Conservation (phyloP, 2,329 filamentous ascomycete species). For the Colletotrichum eleusines region DNA sequence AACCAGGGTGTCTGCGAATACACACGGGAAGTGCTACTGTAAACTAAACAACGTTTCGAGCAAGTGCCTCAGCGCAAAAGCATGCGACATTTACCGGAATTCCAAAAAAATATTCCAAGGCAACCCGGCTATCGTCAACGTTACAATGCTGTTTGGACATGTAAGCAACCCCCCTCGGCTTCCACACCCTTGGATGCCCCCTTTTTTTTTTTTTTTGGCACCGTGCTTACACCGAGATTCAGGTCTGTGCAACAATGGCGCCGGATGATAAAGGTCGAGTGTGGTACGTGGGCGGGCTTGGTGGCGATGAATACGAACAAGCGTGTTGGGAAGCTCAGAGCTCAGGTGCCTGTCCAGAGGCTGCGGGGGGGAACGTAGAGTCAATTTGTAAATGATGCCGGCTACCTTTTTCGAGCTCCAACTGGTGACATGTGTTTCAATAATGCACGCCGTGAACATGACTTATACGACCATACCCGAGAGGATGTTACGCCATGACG, state of each 20-base stretch:
- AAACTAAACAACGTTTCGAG: neutral
- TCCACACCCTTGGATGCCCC: neutral
- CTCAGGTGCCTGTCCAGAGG: neutral
- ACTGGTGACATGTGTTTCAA: neutral
- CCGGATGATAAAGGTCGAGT: constrained; percentile 9
- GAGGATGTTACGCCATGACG: too few species aligned
- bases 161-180: neutral
- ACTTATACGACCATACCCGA: neutral
- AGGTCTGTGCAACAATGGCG: constrained; percentile 13
- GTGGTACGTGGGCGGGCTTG: constrained; percentile 12
- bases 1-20: constrained; percentile 10
- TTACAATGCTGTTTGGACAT: constrained; percentile 1
- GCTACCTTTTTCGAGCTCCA: neutral
- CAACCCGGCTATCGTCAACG: neutral
- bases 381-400: constrained; percentile 10
- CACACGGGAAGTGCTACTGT: constrained; percentile 22
- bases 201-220: too few species aligned
- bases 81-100: constrained; percentile 22
- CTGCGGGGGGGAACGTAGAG: neutral
- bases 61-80: constrained; percentile 12
- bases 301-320: constrained; percentile 19
- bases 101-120: constrained; percentile 9
- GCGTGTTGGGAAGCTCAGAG: constrained; percentile 6
- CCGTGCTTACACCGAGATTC: neutral
- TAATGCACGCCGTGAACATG: neutral